Base-by-base conservation (phyloP, 441 rosid genomes). In the Mallotus repandus region DNA sequence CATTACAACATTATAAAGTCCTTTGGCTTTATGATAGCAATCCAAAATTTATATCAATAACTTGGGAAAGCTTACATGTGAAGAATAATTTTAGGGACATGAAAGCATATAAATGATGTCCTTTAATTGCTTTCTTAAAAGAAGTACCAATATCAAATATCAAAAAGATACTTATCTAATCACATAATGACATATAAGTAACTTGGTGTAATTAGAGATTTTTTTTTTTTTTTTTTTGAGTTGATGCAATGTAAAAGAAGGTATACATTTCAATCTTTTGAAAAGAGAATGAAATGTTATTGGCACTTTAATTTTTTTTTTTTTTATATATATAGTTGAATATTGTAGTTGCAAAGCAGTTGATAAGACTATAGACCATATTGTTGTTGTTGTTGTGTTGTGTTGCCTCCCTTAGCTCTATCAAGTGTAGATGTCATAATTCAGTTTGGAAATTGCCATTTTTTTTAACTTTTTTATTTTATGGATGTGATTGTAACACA, bases 261-360 rank as follows among this genome's bases (percentile, higher is more conserved):
- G 64, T 60, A 14, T 12, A 7, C 3, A 32, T 29, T 0, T 60
- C 41, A 13, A 25, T 25, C n/a, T 60, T 32, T 14, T 60, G 45
- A 60, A 60, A 58, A 60, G n/a, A 32, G 16, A 13, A 29, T 5
- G 41, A 60, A 13, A 60, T 61, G 5, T 38, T 4, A 38, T 38
- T 38, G 41, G 6, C 41, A 38, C 7, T 38, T 35, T 32, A 41
- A 13, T 32, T 61, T 18, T 45, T 64, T 1, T 29, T 29, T 29
- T 29, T 29, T 25, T 25, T 25, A 2, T 2, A n/a, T n/a, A n/a
- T n/a, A 9, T 12, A 29, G 6, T 49, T 66, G 46, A 16, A 41
- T 25, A 25, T 38, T 16, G 16, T 15, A 63, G 69, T 72, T 65
- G 63, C 35, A 63, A 73, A 73, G 70, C 22, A 22, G 18, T 11